Evolutionary conservation across 2,329 filamentous ascomycete species (phyloP).

Genomic region (Phoma sp.): DNA sequence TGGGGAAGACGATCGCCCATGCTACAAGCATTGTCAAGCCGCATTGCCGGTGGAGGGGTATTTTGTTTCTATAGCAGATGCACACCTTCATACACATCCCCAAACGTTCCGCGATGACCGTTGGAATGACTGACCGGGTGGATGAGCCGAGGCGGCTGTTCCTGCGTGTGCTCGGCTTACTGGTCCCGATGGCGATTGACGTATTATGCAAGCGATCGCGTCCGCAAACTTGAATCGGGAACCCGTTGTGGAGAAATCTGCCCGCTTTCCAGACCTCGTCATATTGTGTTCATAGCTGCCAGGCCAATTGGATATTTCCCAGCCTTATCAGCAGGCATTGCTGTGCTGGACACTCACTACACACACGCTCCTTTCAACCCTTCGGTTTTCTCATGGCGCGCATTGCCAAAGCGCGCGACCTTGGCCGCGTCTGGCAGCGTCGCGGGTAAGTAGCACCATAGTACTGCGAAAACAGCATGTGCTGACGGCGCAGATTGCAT

Average conservation of each 20-base stretch:
- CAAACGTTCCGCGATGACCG: neutral
- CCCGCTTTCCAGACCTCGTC: constrained; percentile 21
- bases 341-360: neutral
- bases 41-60: neutral
- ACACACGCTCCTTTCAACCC: neutral
- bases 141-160: constrained; percentile 1
- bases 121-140: neutral
- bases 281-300: constrained; percentile 34
- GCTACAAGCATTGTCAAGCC: constrained; percentile 9
- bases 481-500: constrained; percentile 32
- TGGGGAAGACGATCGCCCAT: neutral
- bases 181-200: constrained; percentile 12
- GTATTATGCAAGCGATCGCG: constrained; percentile 9
- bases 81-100: neutral
- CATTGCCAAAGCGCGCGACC: constrained; percentile 30
- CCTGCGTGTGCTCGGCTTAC: constrained; percentile 14
- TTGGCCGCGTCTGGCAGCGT: constrained; percentile 37
- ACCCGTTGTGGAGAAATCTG: constrained; percentile 4
- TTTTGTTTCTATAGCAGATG: constrained; percentile 4
- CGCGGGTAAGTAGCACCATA: constrained; percentile 27
- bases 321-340: constrained; percentile 4
- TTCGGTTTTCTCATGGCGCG: constrained; percentile 28
- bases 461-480: neutral
- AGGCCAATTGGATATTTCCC: constrained; percentile 24
- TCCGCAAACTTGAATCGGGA: constrained; percentile 13